phyloP scores from a whole-genome alignment of 2,329 filamentous ascomycete genomes.

The Aspergillus texensis region DNA sequence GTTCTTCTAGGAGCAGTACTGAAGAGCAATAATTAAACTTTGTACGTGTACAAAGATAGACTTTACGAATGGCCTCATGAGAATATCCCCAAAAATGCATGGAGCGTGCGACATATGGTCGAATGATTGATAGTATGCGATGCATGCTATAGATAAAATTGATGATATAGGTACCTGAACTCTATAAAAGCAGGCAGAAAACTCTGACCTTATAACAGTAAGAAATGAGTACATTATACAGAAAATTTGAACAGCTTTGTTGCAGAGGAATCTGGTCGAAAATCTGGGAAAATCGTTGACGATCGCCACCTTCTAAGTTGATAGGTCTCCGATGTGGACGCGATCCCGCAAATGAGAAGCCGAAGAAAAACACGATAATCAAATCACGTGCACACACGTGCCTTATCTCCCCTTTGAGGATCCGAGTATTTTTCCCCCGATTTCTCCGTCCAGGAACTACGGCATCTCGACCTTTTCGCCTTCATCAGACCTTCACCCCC shows the following conservation, averaged over 20 bases:
- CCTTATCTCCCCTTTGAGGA: conserved; percentile 11
- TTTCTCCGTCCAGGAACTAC: conserved; percentile 15
- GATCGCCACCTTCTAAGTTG: background rate
- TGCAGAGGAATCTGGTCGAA: background rate
- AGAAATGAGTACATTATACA: background rate
- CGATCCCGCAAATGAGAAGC: conserved; percentile 6
- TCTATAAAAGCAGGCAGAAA: no score
- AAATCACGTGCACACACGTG: conserved; percentile 24
- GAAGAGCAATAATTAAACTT: conserved; percentile 18
- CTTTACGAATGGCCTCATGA: background rate
- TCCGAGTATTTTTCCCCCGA: conserved; percentile 19
- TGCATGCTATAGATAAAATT: background rate
- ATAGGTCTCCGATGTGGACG: background rate
- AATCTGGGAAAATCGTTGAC: background rate
- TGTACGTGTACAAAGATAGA: background rate
- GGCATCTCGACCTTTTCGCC: conserved; percentile 16
- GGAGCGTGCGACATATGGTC: background rate
- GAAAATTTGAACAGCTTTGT: background rate
- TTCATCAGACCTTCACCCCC: conserved; percentile 18
- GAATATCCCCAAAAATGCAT: background rate
- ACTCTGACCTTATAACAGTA: background rate
- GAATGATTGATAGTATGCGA: background rate
- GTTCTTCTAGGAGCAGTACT: conserved; percentile 23
- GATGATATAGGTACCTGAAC: background rate
- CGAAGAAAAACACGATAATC: background rate